These are phyloP conservation scores for Candida vaughaniae DNA, from an alignment of 805 yeast species.

Conservation along the genomic window DNA sequence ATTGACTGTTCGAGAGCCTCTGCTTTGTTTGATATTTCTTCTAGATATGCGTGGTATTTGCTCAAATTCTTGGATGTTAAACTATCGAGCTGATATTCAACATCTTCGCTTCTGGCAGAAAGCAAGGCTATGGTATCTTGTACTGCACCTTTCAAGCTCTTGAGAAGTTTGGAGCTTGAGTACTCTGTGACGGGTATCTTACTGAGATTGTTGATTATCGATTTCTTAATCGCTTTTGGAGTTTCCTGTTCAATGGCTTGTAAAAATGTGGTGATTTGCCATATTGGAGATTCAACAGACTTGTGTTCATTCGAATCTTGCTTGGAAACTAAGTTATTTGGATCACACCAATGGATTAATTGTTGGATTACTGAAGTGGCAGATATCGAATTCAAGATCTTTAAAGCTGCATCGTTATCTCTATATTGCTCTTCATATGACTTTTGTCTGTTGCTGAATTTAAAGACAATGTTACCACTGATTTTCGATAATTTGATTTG, in stretches of 20 bases:
- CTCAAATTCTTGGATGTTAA: constrained; percentile 30
- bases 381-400: constrained; percentile 1
- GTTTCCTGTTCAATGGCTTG: constrained; percentile 50
- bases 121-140: constrained; percentile 31
- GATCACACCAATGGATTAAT: constrained; percentile 83
- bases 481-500: constrained; percentile 64
- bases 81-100: constrained; percentile 34
- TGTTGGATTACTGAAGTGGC: constrained; percentile 60
- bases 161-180: constrained; percentile 27
- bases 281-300: constrained; percentile 46
- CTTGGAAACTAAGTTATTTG: constrained; percentile 56
- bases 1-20: constrained; percentile 7
- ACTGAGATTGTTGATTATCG: constrained; percentile 50
- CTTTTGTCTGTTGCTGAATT: constrained; percentile 5
- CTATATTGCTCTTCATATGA: constrained; percentile 4
- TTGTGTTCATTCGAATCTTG: constrained; percentile 42
- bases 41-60: constrained; percentile 26
- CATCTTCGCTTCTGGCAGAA: constrained; percentile 19
- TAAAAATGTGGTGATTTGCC: constrained; percentile 55
- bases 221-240: constrained; percentile 51
- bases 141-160: constrained; percentile 33
- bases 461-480: constrained; percentile 62
- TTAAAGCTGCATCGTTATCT: constrained; percentile 5
- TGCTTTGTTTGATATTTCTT: constrained; percentile 24
- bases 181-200: constrained; percentile 39